Evolutionary conservation across 176 grass and related monocot species (phyloP).

Genomic region (Cocos nucifera): DNA sequence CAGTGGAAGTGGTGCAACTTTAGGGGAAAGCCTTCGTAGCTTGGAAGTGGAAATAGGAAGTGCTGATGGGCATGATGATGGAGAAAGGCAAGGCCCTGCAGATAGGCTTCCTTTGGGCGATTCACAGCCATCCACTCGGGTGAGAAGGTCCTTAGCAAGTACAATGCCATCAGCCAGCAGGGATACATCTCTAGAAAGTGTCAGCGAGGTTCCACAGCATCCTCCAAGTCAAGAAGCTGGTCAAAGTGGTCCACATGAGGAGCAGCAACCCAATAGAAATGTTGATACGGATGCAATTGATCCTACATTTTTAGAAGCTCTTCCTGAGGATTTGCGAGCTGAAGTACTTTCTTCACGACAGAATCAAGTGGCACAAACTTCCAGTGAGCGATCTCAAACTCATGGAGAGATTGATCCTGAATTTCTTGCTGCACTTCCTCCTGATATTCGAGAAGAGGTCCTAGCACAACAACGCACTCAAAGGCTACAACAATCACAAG

Average conservation of each 20-base stretch:
- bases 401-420: conserved; percentile 97
- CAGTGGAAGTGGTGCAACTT: conserved; percentile 93
- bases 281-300: conserved; percentile 61
- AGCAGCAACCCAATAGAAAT: conserved; percentile 42
- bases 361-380: conserved; percentile 76
- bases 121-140: conserved; percentile 37
- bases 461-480: conserved; percentile 89
- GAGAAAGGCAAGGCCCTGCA: conserved; percentile 59
- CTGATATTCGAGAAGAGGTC: conserved; percentile 96
- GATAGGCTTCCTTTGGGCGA: conserved; percentile 56
- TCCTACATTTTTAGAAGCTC: conserved; percentile 98
- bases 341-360: conserved; percentile 96
- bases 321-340: conserved; percentile 85
- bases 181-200: conserved; percentile 69
- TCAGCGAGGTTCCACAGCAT: conserved; percentile 66
- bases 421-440: conserved; percentile 95
- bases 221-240: conserved; percentile 51
- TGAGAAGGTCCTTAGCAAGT: conserved; percentile 52
- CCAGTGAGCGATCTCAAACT: conserved; percentile 59
- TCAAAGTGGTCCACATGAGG: conserved; percentile 37
- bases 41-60: conserved; percentile 98
- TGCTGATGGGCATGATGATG: conserved; percentile 95
- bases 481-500: conserved; percentile 71
- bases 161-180: conserved; percentile 29
- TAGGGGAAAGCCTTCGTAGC: conserved; percentile 91